Conservation (phyloP, 345 rosid genomes). For the Adansonia digitata region DNA sequence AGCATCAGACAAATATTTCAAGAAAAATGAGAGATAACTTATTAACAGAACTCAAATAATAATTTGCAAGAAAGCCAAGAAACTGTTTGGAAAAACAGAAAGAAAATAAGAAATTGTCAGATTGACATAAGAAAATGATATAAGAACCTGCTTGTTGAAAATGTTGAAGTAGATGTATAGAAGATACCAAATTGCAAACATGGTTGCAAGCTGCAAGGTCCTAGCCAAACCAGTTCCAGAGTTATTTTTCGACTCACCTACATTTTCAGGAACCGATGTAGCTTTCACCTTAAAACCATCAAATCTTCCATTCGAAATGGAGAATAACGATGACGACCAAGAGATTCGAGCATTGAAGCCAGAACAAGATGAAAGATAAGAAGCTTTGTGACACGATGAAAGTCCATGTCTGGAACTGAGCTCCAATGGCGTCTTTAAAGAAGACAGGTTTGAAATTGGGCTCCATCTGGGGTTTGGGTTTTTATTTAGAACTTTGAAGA, state of each 20-base stretch:
- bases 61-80: too few relatives aligned
- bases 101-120: not conserved
- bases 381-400: slow-evolving; percentile 7
- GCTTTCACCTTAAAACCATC: slow-evolving; percentile 35
- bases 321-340: slow-evolving; percentile 10
- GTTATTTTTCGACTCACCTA: slow-evolving; percentile 19
- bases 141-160: slow-evolving; percentile 64
- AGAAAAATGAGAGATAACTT: too few relatives aligned
- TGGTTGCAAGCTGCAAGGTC: slow-evolving; percentile 39
- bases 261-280: slow-evolving; percentile 39
- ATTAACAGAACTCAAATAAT: too few relatives aligned
- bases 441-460: not conserved
- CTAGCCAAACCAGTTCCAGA: slow-evolving; percentile 20
- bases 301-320: slow-evolving; percentile 10
- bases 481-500: slow-evolving; percentile 17
- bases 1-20: too few relatives aligned
- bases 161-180: slow-evolving; percentile 71
- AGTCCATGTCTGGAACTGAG: not conserved
- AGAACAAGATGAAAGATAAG: not conserved
- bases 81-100: too few relatives aligned
- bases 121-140: not conserved
- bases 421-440: slow-evolving; percentile 13
- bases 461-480: slow-evolving; percentile 2
- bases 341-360: slow-evolving; percentile 11
- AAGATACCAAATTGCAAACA: slow-evolving; percentile 70